Evolutionary conservation across 2,329 filamentous ascomycete species (phyloP), one percentile per base, ranked within the genome.

Genomic region (Fusarium equiseti): DNA sequence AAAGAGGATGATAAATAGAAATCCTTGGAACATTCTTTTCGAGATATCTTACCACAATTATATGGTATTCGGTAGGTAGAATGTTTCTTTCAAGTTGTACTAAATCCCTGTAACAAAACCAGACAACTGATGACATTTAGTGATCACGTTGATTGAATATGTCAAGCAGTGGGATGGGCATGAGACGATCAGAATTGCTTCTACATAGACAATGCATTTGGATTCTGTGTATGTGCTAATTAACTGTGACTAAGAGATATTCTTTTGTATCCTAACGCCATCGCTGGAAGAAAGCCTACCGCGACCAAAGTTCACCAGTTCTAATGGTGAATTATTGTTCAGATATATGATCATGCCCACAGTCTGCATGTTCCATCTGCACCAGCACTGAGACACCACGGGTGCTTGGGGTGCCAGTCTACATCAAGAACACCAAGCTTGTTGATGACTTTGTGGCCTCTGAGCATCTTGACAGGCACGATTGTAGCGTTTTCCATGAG

Each of bases 401-500:
- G 94, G 81, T 98, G 93, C 70, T 88, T 89, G 8, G 94, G 94
- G 84, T 99, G 96, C 97, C 97, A 99, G 77, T 97, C 93, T 29
- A 99, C 84, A 79, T 97, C 95, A 85, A 98, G 86, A 18, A 98
- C 95, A 72, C 96, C 96, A 62, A 99, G 83, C 73, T 94, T 91
- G 77, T 89, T 92, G 77, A 92, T 91, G 5, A 98, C 90, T 81
- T 91, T 92, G 83, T 99, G 96, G 2, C 96, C 96, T 77, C 89
- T 91, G 51, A 99, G 86, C 77, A 97, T 94, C 86, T 98, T 99
- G 69, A 99, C 87, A 11, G 96, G 96, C 54, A 98, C 96, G 77
- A 99, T 97, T 16, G 92, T 97, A 9, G 96, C 95, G 77, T 97
- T 97, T 84, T 97, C 94, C 89, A 99, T 93, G 79, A 97, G 85